Base-by-base conservation (phyloP, 805 yeast species). In the Metschnikowia aberdeeniae region DNA sequence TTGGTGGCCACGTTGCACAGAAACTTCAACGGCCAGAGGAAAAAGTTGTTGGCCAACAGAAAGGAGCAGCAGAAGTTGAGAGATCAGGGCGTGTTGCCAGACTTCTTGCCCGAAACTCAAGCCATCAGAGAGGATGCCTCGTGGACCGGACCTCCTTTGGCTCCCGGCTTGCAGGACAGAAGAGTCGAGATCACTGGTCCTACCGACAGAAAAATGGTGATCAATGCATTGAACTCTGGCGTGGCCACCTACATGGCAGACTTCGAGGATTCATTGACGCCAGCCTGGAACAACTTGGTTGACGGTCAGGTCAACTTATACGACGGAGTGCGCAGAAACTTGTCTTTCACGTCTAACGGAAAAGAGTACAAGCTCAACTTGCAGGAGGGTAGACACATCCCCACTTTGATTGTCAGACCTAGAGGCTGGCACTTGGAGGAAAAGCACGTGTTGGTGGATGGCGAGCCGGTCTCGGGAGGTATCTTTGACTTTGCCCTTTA, bases 401-500 rank as follows among this genome's bases (percentile, higher is more conserved):
- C 92, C 50, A 86, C 89, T 36, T 68, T 86, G 62, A 83, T 86
- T 62, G 89, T 85, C 45, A 79, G 95, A 72, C 95, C 95, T 60
- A 78, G 95, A 72, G 93, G 95, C 41, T 85, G 92, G 90, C 95
- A 86, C 64, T 75, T 86, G 78, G 81, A 72, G 30, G 95, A 86
- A 62, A 75, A 77, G 62, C 95, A 86, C 60, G 72, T 86, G 39
- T 58, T 73, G 41, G 78, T 85, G 47, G 90, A 84, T 60, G 86
- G 82, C 47, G 87, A 82, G 64, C 89, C 90, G 42, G 80, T 86
- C 38, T 74, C 84, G 47, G 93, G 88, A 26, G 86, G 89, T 30
- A 73, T 86, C 48, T 76, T 86, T 62, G 95, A 86, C 69, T 86
- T 86, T 61, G 92, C 89, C 49, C 66, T 86, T 41, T 86, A 80